Evolutionary conservation across 345 rosid species (phyloP), one percentile per base, ranked within the genome.

Genomic region (Brassica incana): DNA sequence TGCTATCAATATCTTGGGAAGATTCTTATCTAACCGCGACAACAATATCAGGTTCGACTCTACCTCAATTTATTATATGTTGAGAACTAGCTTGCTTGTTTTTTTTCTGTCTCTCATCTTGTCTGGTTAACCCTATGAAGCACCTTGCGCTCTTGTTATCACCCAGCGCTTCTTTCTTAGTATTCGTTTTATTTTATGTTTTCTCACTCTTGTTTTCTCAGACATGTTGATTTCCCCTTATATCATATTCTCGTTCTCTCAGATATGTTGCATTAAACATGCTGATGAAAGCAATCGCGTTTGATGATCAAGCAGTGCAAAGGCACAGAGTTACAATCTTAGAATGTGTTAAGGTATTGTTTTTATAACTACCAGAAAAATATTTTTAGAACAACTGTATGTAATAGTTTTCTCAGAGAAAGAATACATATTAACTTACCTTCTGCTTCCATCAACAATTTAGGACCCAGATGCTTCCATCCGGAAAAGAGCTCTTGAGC

Each of bases 401-500:
- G 40, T 69, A 54, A 40, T 69, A 69, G 35, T 38, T 80, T 5
- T 58, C 68, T 45, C 56, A 58, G 27, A 66, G 59, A 25, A 71
- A 11, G 20, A 23, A 18, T 20, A 68, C 72, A 54, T 73, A 25
- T 64, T 81, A 15, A 81, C 69, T 66, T 87, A 45, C 73, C 77
- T 64, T 84, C 75, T 85, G 66, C 67, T 77, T 70, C 66, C 85
- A 64, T 75, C 61, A 64, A 70, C 36, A 29, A 80, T 85, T 61
- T 91, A 96, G 99, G 99, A 93, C 82, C 86, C 90, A 75, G 99
- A 96, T 90, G 99, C 97, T 78, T 96, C 99, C 45, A 92, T 96
- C 80, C 89, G 94, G 77, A 96, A 96, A 90, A 87, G 98, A 83
- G 97, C 99, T 29, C 97, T 96, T 77, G 97, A 93, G 80, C 95